Evolutionary conservation across 345 rosid species (phyloP), one percentile per base, ranked within the genome.

Genomic region (Corchorus olitorius): DNA sequence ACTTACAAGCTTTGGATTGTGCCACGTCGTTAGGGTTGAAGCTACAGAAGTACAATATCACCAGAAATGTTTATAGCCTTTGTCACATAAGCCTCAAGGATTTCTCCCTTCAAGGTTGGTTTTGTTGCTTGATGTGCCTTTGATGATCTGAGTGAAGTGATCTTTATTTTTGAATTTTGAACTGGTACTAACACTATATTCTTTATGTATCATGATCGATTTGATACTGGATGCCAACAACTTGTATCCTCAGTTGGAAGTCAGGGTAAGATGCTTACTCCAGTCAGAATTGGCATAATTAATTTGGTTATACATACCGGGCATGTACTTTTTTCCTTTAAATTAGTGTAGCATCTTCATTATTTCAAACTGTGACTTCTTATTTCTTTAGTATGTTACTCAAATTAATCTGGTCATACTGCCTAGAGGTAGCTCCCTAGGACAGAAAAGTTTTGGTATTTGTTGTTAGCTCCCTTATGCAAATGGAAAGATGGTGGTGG

Each of bases 31-130:
- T 93, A 2, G 97, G 97, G 12, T 70, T 80, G 84, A 87, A 89
- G 85, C 82, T 96, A 63, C 94, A 86, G 80, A 88, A 84, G 72
- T 81, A 86, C 9, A 93, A 90, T 78, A 87, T 96, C 54, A 86
- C 92, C 27, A 87, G 65, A 74, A 84, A 96, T 75, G 76, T 96
- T 79, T 96, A 92, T 77, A 84, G 79, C 71, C 88, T 89, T 71
- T 96, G 98, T 83, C 98, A 84, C 76, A 84, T 96, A 73, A 96
- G 89, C 81, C 97, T 96, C 77, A 89, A 96, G 85, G 99, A 96
- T 89, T 96, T 96, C 88, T 91, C 98, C 17, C 91, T 96, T 78
- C 99, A 96, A 91, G 98, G 99, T 96, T 77, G 48, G 74, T 65
- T 68, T 52, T 65, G 20, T 67, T 76, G 62, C 72, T 61, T 59